Conservation (phyloP, 139 green algal species). For the Chloropicon primus region DNA sequence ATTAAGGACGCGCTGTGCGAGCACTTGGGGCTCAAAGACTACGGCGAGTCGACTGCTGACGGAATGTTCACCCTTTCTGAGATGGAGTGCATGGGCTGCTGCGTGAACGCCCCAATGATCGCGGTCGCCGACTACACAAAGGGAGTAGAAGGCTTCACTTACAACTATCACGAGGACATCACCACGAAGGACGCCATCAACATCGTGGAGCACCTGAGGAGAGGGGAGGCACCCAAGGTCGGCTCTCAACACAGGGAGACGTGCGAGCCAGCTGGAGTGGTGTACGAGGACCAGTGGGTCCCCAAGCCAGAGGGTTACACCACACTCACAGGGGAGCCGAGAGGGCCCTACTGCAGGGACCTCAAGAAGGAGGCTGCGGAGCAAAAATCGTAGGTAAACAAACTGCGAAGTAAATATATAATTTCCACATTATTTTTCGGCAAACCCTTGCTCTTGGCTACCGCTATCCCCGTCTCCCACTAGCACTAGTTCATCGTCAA, state of each 20-base stretch:
- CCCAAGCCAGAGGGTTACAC: constrained; percentile 14
- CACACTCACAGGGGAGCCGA: constrained; percentile 39
- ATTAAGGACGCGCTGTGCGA: constrained; percentile 62
- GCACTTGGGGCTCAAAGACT: constrained; percentile 52
- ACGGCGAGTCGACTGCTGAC: constrained; percentile 56
- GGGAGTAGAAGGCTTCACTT: constrained; percentile 67
- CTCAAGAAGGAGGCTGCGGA: constrained; percentile 24
- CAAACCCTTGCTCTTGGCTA: too few relatives aligned
- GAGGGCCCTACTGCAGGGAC: constrained; percentile 53
- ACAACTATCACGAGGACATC: constrained; percentile 94
- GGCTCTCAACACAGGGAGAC: constrained; percentile 61
- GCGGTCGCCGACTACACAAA: constrained; percentile 74
- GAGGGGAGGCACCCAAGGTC: constrained; percentile 49
- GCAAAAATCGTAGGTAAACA: not conserved
- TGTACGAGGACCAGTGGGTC: constrained; percentile 56
- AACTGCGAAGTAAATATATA: too few relatives aligned
- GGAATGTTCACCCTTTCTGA: constrained; percentile 93
- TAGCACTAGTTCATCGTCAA: not conserved
- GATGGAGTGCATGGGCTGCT: constrained; percentile 99
- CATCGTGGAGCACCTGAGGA: constrained; percentile 58
- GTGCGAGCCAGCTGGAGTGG: constrained; percentile 55
- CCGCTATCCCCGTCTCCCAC: not conserved
- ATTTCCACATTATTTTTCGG: too few relatives aligned
- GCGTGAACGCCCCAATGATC: constrained; percentile 98
- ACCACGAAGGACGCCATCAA: constrained; percentile 56